Base-by-base conservation (phyloP, 192 early-diverging fungal species). In the Gigaspora rosea region DNA sequence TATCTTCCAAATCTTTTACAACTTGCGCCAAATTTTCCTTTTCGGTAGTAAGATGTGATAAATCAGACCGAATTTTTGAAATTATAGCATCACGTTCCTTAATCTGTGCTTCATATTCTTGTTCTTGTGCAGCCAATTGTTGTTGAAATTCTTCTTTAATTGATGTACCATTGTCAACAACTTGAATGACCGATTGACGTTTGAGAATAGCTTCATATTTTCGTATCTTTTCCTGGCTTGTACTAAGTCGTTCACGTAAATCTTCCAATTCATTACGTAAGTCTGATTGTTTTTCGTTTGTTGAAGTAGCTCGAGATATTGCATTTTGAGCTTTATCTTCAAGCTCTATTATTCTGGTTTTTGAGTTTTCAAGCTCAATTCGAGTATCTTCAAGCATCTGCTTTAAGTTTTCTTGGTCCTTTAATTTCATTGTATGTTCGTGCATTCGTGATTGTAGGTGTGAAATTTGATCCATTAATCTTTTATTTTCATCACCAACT, bases 151-250 rank as follows among this genome's bases (percentile, higher is more conserved):
- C 75, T 47, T 76, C 75, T 67, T 76, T 65, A 11, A 56, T 67
- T 33, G 75, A 67, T 4, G 50, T 75, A 35, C 76, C 78, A 49
- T 75, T 75, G 33, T 86, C 56, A 63, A 86, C 75, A 64, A 82
- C 18, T 50, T 84, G 80, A 20, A 86, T 62, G 8, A 81, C 78
- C 1, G 83, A 77, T 46, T 84, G 75, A 15, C 85, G 61, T 27
- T 82, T 84, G 61, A 84, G 73, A 9, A 69, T 82, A 8, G 78
- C 72, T 57, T 86, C 83, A 80, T 79, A 81, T 68, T 79, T 78
- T 13, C 80, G 70, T 41, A 84, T 78, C 54, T 86, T 80, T 12
- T 77, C 54, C 54, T 77, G 54, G 11, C 62, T 46, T 0, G 61
- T 59, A 15, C 33, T 72, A 4, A 82, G 41, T 50, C 82, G 70